Evolutionary conservation across 257 asterid genomes (phyloP), one percentile per base, ranked within the genome.

Genomic region (Rhazya stricta): DNA sequence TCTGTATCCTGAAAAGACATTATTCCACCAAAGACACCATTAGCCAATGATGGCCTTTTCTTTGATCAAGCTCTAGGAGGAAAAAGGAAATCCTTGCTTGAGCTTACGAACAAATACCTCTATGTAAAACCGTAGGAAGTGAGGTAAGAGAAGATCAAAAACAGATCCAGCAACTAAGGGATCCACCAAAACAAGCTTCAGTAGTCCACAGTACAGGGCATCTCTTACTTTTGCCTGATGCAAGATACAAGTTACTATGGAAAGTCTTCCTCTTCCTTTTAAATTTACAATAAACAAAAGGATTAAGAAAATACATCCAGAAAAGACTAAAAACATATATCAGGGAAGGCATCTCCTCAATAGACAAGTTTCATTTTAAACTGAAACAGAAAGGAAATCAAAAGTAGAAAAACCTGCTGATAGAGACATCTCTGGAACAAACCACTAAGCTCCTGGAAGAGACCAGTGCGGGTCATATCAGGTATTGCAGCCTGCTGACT

Each of bases 341-440:
- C 30, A 36, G 71, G 0, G 18, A 39, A 66, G 71, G 50, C 18
- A 37, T 66, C 71, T 10, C 71, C 21, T 0, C 10, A 66, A 66
- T 19, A 66, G 50, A 51, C 27, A 51, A 51, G 25, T 51, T 51
- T 7, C 32, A 37, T 66, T 39, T 66, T 11, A 37, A 66, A 19
- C 71, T 19, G 39, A 50, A n/a, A 57, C 9, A 23, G 71, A 63
- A 32, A 80, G 72, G 43, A 54, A 75, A 68, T 70, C 15, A 69
- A 71, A 76, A 37, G n/a, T 37, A 75, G 45, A 43, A 46, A 65
- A 69, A 90, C 97, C 96, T 92, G 96, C 88, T 90, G 97, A 83
- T 86, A 89, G 67, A 92, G 93, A 81, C 96, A 90, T 85, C 96
- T 85, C 85, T 90, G 96, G 72, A 92, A 86, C 85, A 90, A 85